Evolutionary conservation across 2,329 filamentous ascomycete species (phyloP).

Genomic region (Furcasterigmium furcatum): DNA sequence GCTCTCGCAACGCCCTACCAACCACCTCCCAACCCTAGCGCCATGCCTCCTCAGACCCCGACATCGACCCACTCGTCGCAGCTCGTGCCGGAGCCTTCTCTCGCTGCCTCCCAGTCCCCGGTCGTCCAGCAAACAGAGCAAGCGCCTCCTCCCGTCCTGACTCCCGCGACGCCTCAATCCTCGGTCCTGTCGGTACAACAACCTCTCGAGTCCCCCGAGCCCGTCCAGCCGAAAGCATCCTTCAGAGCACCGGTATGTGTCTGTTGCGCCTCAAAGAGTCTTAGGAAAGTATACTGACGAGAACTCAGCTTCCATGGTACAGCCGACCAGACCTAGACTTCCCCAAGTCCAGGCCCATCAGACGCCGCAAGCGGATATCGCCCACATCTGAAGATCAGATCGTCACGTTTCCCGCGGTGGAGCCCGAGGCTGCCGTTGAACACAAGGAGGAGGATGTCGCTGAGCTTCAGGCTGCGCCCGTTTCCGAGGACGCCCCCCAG

Average conservation of each 20-base stretch:
- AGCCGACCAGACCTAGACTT: conserved; percentile 50
- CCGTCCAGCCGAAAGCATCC: conserved; percentile 16
- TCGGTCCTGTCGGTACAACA: conserved; percentile 1
- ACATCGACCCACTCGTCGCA: conserved; percentile 49
- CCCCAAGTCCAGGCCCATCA: conserved; percentile 24
- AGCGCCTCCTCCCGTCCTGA: background rate
- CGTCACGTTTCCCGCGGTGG: no score
- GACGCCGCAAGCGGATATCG: background rate
- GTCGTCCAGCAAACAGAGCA: background rate
- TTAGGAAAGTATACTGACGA: background rate
- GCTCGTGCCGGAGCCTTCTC: background rate
- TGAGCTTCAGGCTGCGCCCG: background rate
- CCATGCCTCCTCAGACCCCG: conserved; percentile 46
- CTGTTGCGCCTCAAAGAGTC: background rate
- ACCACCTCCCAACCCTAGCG: conserved; percentile 41
- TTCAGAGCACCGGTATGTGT: conserved; percentile 51
- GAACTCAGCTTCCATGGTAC: conserved; percentile 52
- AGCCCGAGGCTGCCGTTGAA: no score
- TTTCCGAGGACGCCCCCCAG: background rate
- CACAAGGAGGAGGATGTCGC: no score
- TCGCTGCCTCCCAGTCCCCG: background rate
- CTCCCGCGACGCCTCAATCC: background rate
- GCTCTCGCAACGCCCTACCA: conserved; percentile 55
- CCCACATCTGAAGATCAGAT: no score
- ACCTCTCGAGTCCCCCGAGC: conserved; percentile 1